Conservation (phyloP, 805 yeast genomes). For the Candida railenensis region DNA sequence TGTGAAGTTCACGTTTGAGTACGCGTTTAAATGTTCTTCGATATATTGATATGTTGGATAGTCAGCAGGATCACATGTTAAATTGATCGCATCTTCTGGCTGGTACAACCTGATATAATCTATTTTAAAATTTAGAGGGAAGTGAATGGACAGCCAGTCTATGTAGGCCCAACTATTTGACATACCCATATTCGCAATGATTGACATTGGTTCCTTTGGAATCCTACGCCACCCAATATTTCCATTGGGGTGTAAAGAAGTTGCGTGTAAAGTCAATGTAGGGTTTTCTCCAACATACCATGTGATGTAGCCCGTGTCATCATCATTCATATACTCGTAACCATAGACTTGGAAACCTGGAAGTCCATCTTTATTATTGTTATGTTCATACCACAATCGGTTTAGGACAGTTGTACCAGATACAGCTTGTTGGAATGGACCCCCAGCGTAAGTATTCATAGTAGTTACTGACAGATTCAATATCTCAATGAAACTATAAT, state of each 20-base stretch:
- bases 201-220: slow-evolving; percentile 90
- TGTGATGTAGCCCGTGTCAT: slow-evolving; percentile 67
- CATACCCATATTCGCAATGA: slow-evolving; percentile 83
- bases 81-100: slow-evolving; percentile 56
- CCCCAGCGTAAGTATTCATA: slow-evolving; percentile 89
- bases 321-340: slow-evolving; percentile 73
- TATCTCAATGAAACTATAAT: slow-evolving; percentile 75
- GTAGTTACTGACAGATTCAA: slow-evolving; percentile 66
- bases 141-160: slow-evolving; percentile 77
- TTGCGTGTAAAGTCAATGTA: slow-evolving; percentile 69
- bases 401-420: slow-evolving; percentile 81
- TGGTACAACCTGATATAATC: slow-evolving; percentile 94
- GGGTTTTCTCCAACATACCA: slow-evolving; percentile 87
- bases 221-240: slow-evolving; percentile 81
- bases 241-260: slow-evolving; percentile 86
- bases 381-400: slow-evolving; percentile 76
- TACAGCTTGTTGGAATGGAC: slow-evolving; percentile 91
- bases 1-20: slow-evolving; percentile 67
- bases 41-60: slow-evolving; percentile 88
- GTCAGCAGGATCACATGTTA: slow-evolving; percentile 85
- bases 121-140: slow-evolving; percentile 75
- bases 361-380: slow-evolving; percentile 46
- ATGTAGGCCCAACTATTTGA: slow-evolving; percentile 93
- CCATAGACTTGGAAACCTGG: slow-evolving; percentile 67
- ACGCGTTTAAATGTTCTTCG: slow-evolving; percentile 64